Evolutionary conservation across 225 moss, liverwort and hornwort genomes (phyloP), one percentile per base, ranked within the genome.

Genomic region (Physcomitrium patens): DNA sequence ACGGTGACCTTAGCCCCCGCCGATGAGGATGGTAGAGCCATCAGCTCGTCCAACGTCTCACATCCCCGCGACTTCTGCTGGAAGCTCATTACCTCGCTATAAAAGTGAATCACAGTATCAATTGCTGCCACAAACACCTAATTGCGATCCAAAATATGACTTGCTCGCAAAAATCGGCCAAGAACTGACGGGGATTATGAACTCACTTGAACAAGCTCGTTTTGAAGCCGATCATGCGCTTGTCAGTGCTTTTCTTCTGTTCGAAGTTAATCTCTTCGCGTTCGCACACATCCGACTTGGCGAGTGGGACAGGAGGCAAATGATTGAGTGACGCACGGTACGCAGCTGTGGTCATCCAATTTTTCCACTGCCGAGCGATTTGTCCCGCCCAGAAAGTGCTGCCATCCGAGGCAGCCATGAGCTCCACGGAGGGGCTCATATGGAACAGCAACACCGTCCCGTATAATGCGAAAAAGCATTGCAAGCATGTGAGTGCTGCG

Each of bases 381-480:
- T 88, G 87, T 7, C 84, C 83, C 16, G 87, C 77, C 91, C 92
- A 87, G 60, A 85, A 87, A 26, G n/a, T 62, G 69, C 64, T 80
- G 61, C 81, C 73, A 22, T 92, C 89, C 16, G 88, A 86, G 17
- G 84, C 80, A 1, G 86, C 76, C 81, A 93, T 81, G 59, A 89
- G 81, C 62, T 94, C 93, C 41, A 91, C 85, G 17, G 86, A 88
- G 65, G 97, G 94, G 70, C 91, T 93, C 93, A 94, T 94, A 81
- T 83, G 88, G 73, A 93, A 95, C 24, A 99, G 83, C 65, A 99
- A 80, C 72, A 93, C 89, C 23, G 97, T 99, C 52, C 91, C 94
- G 74, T 99, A 99, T 11, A 99, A n/a, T 41, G 97, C 94, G 71
- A 99, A 90, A 45, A 82, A 87, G 78, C 93, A 94, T 81, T 99